Percentiles rank a stretch among this genome's conserved stretches.
These are phyloP conservation scores for Pholiota conissans DNA, from an alignment of 768 basidiomycete genomes.

Conservation along the genomic window DNA sequence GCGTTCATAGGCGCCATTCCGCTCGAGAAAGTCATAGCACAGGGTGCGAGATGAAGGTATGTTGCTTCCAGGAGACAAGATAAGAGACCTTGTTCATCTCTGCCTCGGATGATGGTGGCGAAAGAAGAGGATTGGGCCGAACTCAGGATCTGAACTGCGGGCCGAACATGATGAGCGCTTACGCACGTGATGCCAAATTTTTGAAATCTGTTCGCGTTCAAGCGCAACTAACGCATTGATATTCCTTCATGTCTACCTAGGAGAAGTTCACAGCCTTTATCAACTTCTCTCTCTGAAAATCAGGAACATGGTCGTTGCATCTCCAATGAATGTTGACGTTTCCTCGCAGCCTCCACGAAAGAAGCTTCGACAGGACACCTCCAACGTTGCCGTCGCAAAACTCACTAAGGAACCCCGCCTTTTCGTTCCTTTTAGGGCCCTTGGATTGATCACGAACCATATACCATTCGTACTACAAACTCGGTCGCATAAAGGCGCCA, in stretches of 20 bases:
- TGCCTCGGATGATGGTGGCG: neutral
- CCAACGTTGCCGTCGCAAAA: conserved; percentile 17
- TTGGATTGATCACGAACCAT: conserved; percentile 92
- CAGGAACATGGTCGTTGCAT: conserved; percentile 5
- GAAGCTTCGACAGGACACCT: conserved; percentile 40
- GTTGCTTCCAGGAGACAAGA: no score
- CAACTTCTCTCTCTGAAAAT: neutral
- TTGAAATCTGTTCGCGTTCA: conserved; percentile 7
- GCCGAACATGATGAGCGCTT: neutral
- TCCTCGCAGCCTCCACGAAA: conserved; percentile 47
- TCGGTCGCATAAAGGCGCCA: conserved; percentile 79
- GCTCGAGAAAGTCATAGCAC: no score
- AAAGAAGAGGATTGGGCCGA: neutral
- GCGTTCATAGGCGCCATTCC: neutral
- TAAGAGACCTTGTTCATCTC: neutral
- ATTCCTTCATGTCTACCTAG: conserved; percentile 2
- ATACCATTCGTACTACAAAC: conserved; percentile 88
- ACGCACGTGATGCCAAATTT: conserved; percentile 12
- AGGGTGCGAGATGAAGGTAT: no score
- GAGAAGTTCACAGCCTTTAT: neutral
- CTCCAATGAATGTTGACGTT: conserved; percentile 18
- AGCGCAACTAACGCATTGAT: neutral
- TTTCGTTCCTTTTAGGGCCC: conserved; percentile 92
- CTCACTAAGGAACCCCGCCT: conserved; percentile 46
- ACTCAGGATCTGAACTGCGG: neutral